These are phyloP conservation scores for Tanacetum coccineum DNA, from an alignment of 129 eudicot species.

Conservation along the genomic window DNA sequence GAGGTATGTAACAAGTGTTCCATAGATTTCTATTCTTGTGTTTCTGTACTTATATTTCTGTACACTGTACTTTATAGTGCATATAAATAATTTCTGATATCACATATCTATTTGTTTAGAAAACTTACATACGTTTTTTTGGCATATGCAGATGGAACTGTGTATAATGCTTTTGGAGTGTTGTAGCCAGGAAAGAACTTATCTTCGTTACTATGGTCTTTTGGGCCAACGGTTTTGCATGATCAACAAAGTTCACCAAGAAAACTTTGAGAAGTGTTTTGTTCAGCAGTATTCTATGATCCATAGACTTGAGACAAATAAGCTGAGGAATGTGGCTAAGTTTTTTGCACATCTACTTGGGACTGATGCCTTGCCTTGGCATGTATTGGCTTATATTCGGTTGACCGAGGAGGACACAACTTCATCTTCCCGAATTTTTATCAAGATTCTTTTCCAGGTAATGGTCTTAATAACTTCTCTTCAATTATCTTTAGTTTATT, in stretches of 20 bases:
- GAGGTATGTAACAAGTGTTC: slow-evolving; percentile 46
- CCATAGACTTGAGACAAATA: slow-evolving; percentile 90
- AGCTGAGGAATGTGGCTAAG: slow-evolving; percentile 86
- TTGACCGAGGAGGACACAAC: slow-evolving; percentile 93
- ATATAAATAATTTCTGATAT: neutral
- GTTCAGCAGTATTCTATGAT: slow-evolving; percentile 95
- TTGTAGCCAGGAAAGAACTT: slow-evolving; percentile 96
- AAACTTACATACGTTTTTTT: neutral
- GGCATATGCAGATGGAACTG: slow-evolving; percentile 70
- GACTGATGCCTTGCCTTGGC: slow-evolving; percentile 93
- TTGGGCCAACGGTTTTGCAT: slow-evolving; percentile 95
- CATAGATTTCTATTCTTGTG: neutral
- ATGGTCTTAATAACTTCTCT: neutral
- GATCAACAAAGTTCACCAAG: slow-evolving; percentile 84
- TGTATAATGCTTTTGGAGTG: slow-evolving; percentile 92
- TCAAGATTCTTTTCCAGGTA: slow-evolving; percentile 96
- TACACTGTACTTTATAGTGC: neutral
- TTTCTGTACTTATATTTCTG: too few species aligned
- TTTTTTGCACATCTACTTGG: slow-evolving; percentile 96
- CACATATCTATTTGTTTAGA: neutral
- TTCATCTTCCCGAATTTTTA: slow-evolving; percentile 90
- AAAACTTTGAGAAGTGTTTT: slow-evolving; percentile 81
- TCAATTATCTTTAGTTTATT: neutral
- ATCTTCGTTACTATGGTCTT: slow-evolving; percentile 88
- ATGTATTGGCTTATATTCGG: slow-evolving; percentile 71